Evolutionary conservation across 441 rosid genomes (phyloP).

Genomic region (Mallotus japonicus): DNA sequence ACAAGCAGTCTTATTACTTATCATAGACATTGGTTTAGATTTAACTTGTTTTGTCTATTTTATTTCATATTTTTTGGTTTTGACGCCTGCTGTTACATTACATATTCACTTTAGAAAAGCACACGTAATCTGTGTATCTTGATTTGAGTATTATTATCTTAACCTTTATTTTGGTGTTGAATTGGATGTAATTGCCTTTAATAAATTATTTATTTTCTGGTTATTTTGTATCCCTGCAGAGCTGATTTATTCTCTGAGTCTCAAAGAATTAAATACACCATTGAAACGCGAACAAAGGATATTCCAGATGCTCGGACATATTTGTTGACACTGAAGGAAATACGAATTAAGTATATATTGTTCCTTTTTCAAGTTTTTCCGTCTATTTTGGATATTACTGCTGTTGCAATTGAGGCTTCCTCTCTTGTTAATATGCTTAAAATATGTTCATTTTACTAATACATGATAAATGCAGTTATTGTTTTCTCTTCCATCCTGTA

Average conservation of each 20-base stretch:
- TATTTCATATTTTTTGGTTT: no score
- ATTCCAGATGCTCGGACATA: conserved; percentile 89
- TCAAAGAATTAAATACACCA: conserved; percentile 63
- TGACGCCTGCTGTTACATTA: no score
- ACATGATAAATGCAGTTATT: background rate
- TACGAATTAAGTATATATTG: conserved; percentile 56
- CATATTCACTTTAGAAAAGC: background rate
- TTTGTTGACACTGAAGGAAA: conserved; percentile 69
- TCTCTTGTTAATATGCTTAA: no score
- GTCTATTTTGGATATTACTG: conserved; percentile 1
- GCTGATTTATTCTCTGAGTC: conserved; percentile 83
- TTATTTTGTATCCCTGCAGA: conserved; percentile 45
- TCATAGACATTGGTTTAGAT: no score
- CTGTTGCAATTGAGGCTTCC: background rate
- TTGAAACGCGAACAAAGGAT: conserved; percentile 58
- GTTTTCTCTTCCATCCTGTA: background rate
- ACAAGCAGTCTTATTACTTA: no score
- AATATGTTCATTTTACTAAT: background rate
- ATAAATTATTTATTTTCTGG: conserved; percentile 18
- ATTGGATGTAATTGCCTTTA: background rate
- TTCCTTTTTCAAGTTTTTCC: conserved; percentile 8
- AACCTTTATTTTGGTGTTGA: background rate
- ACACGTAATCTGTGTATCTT: background rate
- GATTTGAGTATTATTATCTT: background rate
- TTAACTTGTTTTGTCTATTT: no score